Conservation (phyloP, 1,139 yeast genomes). For the Tardiomyces depauwii region DNA sequence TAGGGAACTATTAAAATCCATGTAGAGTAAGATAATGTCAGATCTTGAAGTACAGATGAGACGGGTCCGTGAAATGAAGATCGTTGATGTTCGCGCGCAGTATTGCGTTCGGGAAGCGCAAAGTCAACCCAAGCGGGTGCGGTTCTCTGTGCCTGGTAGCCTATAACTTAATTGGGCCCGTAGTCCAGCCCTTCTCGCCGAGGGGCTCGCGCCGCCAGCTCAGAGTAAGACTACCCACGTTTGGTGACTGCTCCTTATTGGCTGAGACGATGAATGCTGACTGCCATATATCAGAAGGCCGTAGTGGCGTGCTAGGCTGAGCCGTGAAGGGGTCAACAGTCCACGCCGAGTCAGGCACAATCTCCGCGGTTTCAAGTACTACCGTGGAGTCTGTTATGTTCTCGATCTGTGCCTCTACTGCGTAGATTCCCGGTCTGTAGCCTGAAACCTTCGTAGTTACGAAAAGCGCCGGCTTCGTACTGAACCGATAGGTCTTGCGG, state of each 20-base stretch:
- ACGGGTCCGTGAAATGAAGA: no score
- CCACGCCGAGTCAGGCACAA: constrained; percentile 22
- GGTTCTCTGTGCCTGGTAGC: no score
- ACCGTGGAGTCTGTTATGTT: constrained; percentile 21
- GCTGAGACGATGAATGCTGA: constrained; percentile 10
- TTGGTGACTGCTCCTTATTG: constrained; percentile 4
- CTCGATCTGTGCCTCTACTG: constrained; percentile 27
- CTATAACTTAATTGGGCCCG: constrained; percentile 12
- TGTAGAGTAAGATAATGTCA: no score
- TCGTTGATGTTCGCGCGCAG: no score
- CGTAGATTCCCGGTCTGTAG: constrained; percentile 8
- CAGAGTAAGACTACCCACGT: constrained; percentile 15
- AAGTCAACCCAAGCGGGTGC: no score
- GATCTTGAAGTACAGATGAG: background rate
- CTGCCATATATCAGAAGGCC: constrained; percentile 16
- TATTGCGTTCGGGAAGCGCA: no score
- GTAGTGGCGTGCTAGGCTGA: constrained; percentile 8
- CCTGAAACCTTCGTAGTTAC: constrained; percentile 22
- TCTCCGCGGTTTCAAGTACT: constrained; percentile 21
- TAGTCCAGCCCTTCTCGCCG: constrained; percentile 27
- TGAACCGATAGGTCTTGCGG: constrained; percentile 21
- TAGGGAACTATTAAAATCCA: no score
- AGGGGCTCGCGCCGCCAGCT: constrained; percentile 28
- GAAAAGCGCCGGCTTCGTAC: constrained; percentile 20
- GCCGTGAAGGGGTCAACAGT: constrained; percentile 9